A percentile compares a stretch with the other conserved stretches of the same genome.
phyloP scores from a whole-genome alignment of 768 basidiomycete species.

The Tephrocybe rancida region DNA sequence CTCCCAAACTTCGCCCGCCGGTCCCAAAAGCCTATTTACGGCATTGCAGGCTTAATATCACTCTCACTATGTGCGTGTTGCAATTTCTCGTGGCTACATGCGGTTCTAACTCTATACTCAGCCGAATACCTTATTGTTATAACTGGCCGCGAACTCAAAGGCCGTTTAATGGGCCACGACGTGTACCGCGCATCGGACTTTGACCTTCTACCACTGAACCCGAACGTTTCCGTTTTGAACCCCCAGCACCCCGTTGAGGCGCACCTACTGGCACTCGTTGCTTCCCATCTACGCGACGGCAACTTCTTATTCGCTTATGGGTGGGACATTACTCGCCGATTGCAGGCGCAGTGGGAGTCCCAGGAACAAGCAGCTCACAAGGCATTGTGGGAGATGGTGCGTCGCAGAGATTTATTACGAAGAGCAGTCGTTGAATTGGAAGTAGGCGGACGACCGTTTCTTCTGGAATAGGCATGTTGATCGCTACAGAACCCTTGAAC shows the following conservation, averaged over 20 bases:
- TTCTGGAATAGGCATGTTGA: constrained; percentile 93
- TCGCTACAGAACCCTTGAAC: background rate
- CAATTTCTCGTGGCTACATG: background rate
- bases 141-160: constrained; percentile 78
- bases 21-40: constrained; percentile 68
- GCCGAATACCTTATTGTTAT: constrained; percentile 94
- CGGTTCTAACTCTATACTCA: constrained; percentile 30
- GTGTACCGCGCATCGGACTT: constrained; percentile 91
- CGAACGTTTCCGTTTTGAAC: constrained; percentile 63
- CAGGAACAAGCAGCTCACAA: constrained; percentile 52
- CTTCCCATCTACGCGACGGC: constrained; percentile 80
- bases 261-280: constrained; percentile 83
- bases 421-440: background rate
- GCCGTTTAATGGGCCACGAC: constrained; percentile 81
- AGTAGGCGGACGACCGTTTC: constrained; percentile 90
- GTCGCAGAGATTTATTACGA: constrained; percentile 21
- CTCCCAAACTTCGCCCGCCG: constrained; percentile 58
- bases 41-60: constrained; percentile 78
- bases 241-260: constrained; percentile 86
- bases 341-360: constrained; percentile 80
- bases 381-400: constrained; percentile 78
- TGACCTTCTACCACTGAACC: constrained; percentile 85
- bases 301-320: constrained; percentile 88
- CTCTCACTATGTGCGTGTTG: constrained; percentile 60
- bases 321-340: constrained; percentile 84